phyloP scores from a whole-genome alignment of 2,329 filamentous ascomycete genomes.

The Albophoma yamanashiensis region DNA sequence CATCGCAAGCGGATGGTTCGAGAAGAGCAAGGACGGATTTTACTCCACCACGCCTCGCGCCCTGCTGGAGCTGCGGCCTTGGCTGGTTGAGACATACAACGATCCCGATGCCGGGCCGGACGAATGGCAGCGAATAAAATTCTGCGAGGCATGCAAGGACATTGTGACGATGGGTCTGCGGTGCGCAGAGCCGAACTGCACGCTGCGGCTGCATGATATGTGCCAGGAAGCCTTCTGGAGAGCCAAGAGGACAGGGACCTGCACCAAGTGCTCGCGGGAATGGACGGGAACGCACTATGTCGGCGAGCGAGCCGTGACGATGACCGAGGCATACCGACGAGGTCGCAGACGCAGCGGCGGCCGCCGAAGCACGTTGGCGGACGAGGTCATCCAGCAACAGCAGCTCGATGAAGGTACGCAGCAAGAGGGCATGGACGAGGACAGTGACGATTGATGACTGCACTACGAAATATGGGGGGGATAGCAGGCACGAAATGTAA shows the following conservation, averaged over 20 bases:
- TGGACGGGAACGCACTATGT: slow-evolving; percentile 42
- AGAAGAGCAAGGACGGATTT: slow-evolving; percentile 59
- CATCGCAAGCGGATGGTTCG: slow-evolving; percentile 75
- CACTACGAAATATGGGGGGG: not conserved
- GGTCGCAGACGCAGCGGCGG: slow-evolving; percentile 25
- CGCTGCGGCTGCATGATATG: slow-evolving; percentile 62
- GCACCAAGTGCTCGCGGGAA: slow-evolving; percentile 46
- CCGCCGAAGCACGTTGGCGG: slow-evolving; percentile 21
- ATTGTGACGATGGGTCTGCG: slow-evolving; percentile 79
- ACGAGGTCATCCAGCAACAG: slow-evolving; percentile 19
- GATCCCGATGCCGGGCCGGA: slow-evolving; percentile 49
- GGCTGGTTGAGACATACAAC: slow-evolving; percentile 86
- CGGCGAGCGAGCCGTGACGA: slow-evolving; percentile 46
- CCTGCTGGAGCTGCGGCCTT: slow-evolving; percentile 74
- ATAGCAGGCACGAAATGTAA: not conserved
- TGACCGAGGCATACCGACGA: slow-evolving; percentile 37
- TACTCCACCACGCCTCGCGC: slow-evolving; percentile 68
- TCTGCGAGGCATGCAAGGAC: slow-evolving; percentile 80
- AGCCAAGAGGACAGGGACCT: slow-evolving; percentile 48
- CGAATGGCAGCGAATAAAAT: slow-evolving; percentile 70
- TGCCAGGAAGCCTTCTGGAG: slow-evolving; percentile 68
- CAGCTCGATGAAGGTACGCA: slow-evolving; percentile 20
- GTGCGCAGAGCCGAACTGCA: slow-evolving; percentile 59
- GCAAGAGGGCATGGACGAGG: slow-evolving; percentile 8
- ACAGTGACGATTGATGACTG: slow-evolving; percentile 1